phyloP scores from a whole-genome alignment of 768 basidiomycete species.

The Mycena metata region DNA sequence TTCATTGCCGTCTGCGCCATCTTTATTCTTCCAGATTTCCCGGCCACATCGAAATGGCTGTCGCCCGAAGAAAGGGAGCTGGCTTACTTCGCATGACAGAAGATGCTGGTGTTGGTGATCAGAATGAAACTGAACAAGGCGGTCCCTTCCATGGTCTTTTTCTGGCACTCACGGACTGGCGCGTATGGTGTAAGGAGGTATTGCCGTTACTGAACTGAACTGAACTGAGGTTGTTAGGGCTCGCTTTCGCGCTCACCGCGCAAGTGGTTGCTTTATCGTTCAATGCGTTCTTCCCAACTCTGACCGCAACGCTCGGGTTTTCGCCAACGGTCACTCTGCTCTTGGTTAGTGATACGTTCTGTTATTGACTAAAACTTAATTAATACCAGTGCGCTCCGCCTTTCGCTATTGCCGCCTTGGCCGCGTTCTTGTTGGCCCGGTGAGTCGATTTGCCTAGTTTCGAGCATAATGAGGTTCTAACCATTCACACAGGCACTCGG shows the following conservation, averaged over 20 bases:
- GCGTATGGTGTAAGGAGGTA: constrained; percentile 71
- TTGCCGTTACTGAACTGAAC: not conserved
- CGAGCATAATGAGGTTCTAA: not conserved
- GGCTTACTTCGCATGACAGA: constrained; percentile 77
- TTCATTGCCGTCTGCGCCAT: constrained; percentile 67
- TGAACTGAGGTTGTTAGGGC: constrained; percentile 48
- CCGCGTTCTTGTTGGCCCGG: constrained; percentile 67
- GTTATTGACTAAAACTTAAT: not conserved
- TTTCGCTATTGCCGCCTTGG: constrained; percentile 75
- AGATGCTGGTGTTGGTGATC: constrained; percentile 69
- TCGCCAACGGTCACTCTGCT: constrained; percentile 26
- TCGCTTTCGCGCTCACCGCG: constrained; percentile 72
- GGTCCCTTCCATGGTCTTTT: constrained; percentile 63
- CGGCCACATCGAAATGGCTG: constrained; percentile 76
- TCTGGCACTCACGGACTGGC: constrained; percentile 81
- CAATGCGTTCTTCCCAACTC: constrained; percentile 85
- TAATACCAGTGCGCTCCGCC: constrained; percentile 70
- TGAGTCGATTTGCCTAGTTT: constrained; percentile 45
- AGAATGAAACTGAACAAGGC: constrained; percentile 56
- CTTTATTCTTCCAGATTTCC: constrained; percentile 86
- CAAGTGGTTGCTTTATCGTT: constrained; percentile 78
- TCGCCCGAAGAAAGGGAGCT: constrained; percentile 70
- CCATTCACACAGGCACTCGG: constrained; percentile 71
- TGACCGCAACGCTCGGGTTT: constrained; percentile 79
- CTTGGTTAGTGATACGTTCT: constrained; percentile 4